Conservation (phyloP, 768 basidiomycete species). For the Mycena leptocephala region DNA sequence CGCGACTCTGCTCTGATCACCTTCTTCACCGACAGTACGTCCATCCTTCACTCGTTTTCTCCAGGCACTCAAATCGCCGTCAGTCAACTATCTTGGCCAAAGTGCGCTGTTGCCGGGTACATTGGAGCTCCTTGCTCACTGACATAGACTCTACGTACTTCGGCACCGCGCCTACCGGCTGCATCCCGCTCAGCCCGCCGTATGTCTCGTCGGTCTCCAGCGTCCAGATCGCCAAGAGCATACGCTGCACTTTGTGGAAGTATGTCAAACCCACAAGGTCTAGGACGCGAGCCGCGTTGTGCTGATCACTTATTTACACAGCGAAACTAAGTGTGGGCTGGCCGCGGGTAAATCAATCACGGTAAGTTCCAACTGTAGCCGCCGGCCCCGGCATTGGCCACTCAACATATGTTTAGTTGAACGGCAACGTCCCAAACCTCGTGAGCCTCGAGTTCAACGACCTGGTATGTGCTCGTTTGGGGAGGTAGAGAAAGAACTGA, state of each 20-base stretch:
- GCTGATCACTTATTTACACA: constrained; percentile 10
- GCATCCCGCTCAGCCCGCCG: background rate
- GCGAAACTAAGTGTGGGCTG: background rate
- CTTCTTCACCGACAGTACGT: no score
- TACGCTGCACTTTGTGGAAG: background rate
- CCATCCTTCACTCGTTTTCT: constrained; percentile 5
- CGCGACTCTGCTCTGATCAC: no score
- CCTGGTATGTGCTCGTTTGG: background rate
- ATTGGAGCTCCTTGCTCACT: constrained; percentile 6
- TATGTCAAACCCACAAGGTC: background rate
- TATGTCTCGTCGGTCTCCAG: constrained; percentile 9
- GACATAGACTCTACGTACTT: background rate
- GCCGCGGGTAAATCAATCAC: background rate
- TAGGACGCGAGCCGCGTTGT: background rate
- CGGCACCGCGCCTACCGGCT: constrained; percentile 7
- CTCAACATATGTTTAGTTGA: no score
- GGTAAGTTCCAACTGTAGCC: no score
- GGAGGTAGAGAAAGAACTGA: background rate
- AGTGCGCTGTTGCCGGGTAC: constrained; percentile 3
- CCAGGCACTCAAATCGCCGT: background rate
- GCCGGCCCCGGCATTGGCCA: no score
- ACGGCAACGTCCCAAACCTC: no score
- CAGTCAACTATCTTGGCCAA: constrained; percentile 12
- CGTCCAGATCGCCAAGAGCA: background rate
- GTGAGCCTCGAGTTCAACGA: no score